phyloP scores from a whole-genome alignment of 805 yeast genomes.

The Cyberlindnera saturnus region DNA sequence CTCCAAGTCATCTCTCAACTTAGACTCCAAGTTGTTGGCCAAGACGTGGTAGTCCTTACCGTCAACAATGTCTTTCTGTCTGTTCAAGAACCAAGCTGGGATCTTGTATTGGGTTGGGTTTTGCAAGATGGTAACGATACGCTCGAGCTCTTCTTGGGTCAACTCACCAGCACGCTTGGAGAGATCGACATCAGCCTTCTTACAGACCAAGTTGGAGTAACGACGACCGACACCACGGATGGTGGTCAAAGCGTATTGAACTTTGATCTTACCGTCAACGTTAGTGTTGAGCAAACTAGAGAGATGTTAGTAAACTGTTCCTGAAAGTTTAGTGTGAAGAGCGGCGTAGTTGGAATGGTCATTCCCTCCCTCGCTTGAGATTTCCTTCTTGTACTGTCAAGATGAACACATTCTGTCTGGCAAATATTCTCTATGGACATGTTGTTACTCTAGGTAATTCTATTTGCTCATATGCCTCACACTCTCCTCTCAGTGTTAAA shows the following conservation, averaged over 20 bases:
- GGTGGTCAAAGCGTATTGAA: slow-evolving; percentile 99
- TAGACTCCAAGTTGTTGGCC: slow-evolving; percentile 98
- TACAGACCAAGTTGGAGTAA: slow-evolving; percentile 99
- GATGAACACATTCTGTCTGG: too few species aligned
- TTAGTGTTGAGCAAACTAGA: slow-evolving; percentile 97
- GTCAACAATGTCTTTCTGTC: slow-evolving; percentile 97
- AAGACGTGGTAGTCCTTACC: slow-evolving; percentile 99
- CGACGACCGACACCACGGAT: slow-evolving; percentile 99
- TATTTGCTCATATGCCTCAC: not conserved
- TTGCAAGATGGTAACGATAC: slow-evolving; percentile 99
- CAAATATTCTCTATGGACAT: too few species aligned
- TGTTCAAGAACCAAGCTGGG: slow-evolving; percentile 99
- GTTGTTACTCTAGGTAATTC: too few species aligned
- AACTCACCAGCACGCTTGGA: slow-evolving; percentile 99
- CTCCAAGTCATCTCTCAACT: slow-evolving; percentile 99
- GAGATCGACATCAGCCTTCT: slow-evolving; percentile 99
- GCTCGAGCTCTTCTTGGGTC: slow-evolving; percentile 99
- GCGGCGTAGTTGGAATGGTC: not conserved
- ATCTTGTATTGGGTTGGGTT: slow-evolving; percentile 99
- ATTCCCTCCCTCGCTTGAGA: not conserved
- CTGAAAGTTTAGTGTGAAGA: not conserved
- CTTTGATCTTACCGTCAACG: slow-evolving; percentile 99
- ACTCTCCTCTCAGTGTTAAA: not conserved
- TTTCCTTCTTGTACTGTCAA: too few species aligned
- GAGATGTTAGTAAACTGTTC: slow-evolving; percentile 30